A percentile compares a stretch with the other conserved stretches of the same genome.
These are phyloP conservation scores for Solanum piurae DNA, from an alignment of 257 asterid genomes.

Conservation along the genomic window DNA sequence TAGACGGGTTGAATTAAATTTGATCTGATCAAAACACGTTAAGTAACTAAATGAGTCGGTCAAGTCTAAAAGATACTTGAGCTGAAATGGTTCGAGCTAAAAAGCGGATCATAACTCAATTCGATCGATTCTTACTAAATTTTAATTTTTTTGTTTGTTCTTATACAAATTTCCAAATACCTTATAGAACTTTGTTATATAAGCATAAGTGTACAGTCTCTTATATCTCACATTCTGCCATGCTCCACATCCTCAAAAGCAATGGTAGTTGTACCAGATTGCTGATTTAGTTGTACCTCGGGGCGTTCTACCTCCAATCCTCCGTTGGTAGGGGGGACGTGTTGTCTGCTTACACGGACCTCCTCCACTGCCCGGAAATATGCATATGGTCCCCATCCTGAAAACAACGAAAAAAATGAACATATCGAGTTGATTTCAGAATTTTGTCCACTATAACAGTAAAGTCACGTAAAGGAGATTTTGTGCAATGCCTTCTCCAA, in stretches of 20 bases:
- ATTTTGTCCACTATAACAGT: background rate
- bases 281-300: slow-evolving; percentile 5
- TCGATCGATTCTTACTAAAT: background rate
- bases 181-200: background rate
- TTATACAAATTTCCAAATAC: background rate
- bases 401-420: background rate
- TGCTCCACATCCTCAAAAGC: slow-evolving; percentile 12
- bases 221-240: slow-evolving; percentile 8
- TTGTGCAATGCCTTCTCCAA: background rate
- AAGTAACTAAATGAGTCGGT: background rate
- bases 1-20: background rate
- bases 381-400: slow-evolving; percentile 75
- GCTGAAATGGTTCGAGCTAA: background rate
- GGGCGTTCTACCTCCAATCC: background rate
- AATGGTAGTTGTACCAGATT: background rate
- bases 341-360: slow-evolving; percentile 18
- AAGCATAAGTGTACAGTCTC: background rate
- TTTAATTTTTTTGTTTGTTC: background rate
- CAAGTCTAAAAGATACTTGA: background rate
- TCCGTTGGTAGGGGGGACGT: background rate
- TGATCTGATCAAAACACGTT: background rate
- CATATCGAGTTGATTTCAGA: background rate
- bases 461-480: background rate
- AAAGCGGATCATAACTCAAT: background rate
- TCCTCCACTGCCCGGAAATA: slow-evolving; percentile 65